Evolutionary conservation across 2,329 filamentous ascomycete genomes (phyloP).

Genomic region (Penicillium sp.): DNA sequence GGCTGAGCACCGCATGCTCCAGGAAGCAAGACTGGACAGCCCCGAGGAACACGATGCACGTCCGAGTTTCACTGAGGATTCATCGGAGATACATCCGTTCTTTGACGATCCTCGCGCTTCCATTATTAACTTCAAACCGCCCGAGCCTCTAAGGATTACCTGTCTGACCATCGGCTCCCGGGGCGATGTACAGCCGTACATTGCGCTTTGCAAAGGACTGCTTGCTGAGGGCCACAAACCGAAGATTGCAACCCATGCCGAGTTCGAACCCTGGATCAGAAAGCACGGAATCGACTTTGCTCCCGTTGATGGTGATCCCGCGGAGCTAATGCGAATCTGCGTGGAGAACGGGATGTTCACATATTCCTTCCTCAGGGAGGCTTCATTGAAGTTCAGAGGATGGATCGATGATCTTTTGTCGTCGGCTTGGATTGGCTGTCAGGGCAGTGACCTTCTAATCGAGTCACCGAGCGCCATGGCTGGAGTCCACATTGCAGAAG

Average conservation of each 20-base stretch:
- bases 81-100: slow-evolving; percentile 62
- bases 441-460: slow-evolving; percentile 84
- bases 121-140: slow-evolving; percentile 85
- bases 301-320: slow-evolving; percentile 84
- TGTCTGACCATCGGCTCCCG: slow-evolving; percentile 94
- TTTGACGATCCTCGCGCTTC: slow-evolving; percentile 89
- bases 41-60: slow-evolving; percentile 33
- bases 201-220: slow-evolving; percentile 88
- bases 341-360: slow-evolving; percentile 98
- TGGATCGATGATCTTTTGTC: slow-evolving; percentile 88
- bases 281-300: slow-evolving; percentile 93
- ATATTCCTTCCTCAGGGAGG: slow-evolving; percentile 82
- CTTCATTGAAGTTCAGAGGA: slow-evolving; percentile 81
- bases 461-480: slow-evolving; percentile 97
- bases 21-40: slow-evolving; percentile 63
- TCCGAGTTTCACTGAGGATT: slow-evolving; percentile 27
- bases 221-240: slow-evolving; percentile 81
- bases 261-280: slow-evolving; percentile 86
- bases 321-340: slow-evolving; percentile 91
- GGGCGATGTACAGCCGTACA: slow-evolving; percentile 96
- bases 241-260: slow-evolving; percentile 84
- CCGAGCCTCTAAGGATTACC: slow-evolving; percentile 74
- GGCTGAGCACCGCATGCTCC: slow-evolving; percentile 75
- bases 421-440: slow-evolving; percentile 78
- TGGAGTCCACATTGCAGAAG: slow-evolving; percentile 95